Conservation (phyloP, 768 basidiomycete genomes). For the Amanita rubescens region DNA sequence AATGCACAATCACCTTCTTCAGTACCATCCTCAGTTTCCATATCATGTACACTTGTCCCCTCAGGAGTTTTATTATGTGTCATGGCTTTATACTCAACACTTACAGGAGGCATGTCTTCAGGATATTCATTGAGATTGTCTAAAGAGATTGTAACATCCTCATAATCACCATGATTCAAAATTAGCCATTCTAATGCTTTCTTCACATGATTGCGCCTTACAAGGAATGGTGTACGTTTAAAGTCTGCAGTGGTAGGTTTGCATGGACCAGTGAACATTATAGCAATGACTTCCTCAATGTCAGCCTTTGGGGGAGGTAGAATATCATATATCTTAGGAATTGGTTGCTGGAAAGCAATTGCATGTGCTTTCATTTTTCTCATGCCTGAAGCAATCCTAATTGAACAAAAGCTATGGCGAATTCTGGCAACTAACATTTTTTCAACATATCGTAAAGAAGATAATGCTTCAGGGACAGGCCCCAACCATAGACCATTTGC, state of each 20-base stretch:
- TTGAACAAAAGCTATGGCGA: no score
- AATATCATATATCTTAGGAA: background rate
- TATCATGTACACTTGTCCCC: slow-evolving; percentile 11
- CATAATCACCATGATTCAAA: slow-evolving; percentile 20
- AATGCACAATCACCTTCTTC: slow-evolving; percentile 11
- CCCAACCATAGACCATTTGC: background rate
- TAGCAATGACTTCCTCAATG: slow-evolving; percentile 10
- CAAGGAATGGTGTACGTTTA: slow-evolving; percentile 16
- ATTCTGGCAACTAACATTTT: no score
- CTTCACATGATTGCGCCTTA: slow-evolving; percentile 15
- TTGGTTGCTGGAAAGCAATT: background rate
- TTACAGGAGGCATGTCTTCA: slow-evolving; percentile 7
- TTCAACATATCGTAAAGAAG: no score
- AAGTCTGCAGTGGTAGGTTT: slow-evolving; percentile 12
- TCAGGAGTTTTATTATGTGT: slow-evolving; percentile 8
- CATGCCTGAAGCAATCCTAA: no score
- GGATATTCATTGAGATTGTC: slow-evolving; percentile 13
- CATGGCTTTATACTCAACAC: slow-evolving; percentile 8
- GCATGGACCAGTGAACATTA: background rate
- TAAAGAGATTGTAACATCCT: slow-evolving; percentile 16
- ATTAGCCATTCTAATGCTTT: slow-evolving; percentile 21
- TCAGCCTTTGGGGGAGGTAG: background rate
- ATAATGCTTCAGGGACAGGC: no score
- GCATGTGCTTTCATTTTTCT: background rate
- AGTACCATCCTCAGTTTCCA: slow-evolving; percentile 15